A percentile compares a stretch with the other conserved stretches of the same genome.
Conservation (phyloP, 345 rosid species). For the Populus ilicifolia region DNA sequence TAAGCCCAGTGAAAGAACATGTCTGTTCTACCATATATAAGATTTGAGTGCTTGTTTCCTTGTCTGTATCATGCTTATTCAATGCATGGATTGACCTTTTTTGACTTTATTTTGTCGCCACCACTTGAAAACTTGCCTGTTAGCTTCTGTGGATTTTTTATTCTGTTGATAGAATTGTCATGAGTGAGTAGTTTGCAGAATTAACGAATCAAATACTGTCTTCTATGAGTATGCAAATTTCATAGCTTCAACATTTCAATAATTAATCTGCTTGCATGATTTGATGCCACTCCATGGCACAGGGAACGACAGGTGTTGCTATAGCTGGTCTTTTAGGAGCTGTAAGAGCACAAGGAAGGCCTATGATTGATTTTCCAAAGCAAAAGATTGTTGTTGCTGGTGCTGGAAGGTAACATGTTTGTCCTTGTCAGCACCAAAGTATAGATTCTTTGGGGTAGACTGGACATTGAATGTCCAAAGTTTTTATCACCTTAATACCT, state of each 20-base stretch:
- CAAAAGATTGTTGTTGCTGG: slow-evolving; percentile 97
- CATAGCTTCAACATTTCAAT: not conserved
- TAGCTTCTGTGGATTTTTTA: not conserved
- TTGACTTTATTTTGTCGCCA: not conserved
- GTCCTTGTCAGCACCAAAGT: not conserved
- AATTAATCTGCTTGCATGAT: not conserved
- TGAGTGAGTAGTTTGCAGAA: not conserved
- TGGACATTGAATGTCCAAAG: not conserved
- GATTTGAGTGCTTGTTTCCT: not conserved
- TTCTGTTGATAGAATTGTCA: not conserved
- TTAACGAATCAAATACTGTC: not conserved
- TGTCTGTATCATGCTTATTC: not conserved
- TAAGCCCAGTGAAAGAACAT: not conserved
- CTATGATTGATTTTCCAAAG: slow-evolving; percentile 98
- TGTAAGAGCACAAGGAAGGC: slow-evolving; percentile 94
- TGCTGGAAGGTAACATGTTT: slow-evolving; percentile 78
- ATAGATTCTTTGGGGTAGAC: not conserved
- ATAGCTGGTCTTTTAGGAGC: slow-evolving; percentile 98
- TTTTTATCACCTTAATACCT: not conserved
- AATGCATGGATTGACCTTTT: not conserved
- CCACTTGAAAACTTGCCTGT: not conserved
- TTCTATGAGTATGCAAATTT: not conserved
- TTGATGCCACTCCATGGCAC: slow-evolving; percentile 6
- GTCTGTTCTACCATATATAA: not conserved
- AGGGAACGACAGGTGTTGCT: slow-evolving; percentile 99